Evolutionary conservation across 139 green algal genomes (phyloP).

Genomic region (Chlorella sp.): DNA sequence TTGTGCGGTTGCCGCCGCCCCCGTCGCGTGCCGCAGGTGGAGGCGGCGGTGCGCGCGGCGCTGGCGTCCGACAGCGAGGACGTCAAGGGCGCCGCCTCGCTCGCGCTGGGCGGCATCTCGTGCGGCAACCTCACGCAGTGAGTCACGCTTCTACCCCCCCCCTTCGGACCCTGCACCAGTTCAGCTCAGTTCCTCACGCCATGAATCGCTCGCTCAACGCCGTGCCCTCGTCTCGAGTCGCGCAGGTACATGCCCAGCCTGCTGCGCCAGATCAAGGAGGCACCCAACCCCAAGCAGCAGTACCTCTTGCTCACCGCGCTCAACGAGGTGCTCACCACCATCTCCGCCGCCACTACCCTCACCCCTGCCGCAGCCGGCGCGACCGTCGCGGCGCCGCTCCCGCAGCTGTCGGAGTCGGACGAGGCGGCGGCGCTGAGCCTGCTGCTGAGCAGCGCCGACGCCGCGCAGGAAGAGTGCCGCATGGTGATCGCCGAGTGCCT

Average conservation of each 20-base stretch:
- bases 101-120: slow-evolving; percentile 75
- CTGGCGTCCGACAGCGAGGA: slow-evolving; percentile 54
- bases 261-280: neutral
- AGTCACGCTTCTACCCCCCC: no score
- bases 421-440: slow-evolving; percentile 54
- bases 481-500: slow-evolving; percentile 92
- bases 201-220: no score
- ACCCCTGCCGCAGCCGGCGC: neutral
- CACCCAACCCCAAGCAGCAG: slow-evolving; percentile 45
- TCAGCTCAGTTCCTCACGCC: no score
- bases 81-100: slow-evolving; percentile 68
- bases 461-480: slow-evolving; percentile 83
- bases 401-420: neutral
- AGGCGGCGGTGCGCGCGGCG: slow-evolving; percentile 24
- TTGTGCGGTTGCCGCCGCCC: no score
- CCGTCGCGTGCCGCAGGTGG: slow-evolving; percentile 22
- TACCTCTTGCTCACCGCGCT: slow-evolving; percentile 62
- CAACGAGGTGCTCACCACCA: slow-evolving; percentile 60
- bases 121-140: slow-evolving; percentile 71
- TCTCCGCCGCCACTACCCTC: neutral
- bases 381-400: neutral
- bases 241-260: slow-evolving; percentile 12
- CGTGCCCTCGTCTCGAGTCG: neutral
- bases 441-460: slow-evolving; percentile 60
- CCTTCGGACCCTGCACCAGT: no score